A percentile compares a stretch with the other conserved stretches of the same genome.
Evolutionary conservation across 805 yeast genomes (phyloP).

Genomic region (Nakazawaea molendinolei): DNA sequence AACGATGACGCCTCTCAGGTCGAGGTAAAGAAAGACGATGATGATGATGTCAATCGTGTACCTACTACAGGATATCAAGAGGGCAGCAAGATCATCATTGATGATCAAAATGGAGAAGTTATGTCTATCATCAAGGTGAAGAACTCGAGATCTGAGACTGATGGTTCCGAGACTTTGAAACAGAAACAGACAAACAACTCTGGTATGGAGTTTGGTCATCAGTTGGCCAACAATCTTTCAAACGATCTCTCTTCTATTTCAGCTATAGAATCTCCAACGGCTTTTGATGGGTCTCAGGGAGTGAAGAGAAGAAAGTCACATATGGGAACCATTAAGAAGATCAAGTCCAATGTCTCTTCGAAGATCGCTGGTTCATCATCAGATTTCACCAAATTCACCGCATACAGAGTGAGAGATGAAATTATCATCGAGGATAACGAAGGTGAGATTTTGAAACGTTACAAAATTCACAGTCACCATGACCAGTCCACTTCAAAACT

Average conservation of each 20-base stretch:
- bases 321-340: slow-evolving; percentile 1
- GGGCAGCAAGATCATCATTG: slow-evolving; percentile 65
- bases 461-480: slow-evolving; percentile 58
- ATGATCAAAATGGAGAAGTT: slow-evolving; percentile 80
- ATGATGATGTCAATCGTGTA: slow-evolving; percentile 19
- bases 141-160: too few species aligned
- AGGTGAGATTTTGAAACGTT: slow-evolving; percentile 85
- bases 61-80: slow-evolving; percentile 54
- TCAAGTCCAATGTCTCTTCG: slow-evolving; percentile 4
- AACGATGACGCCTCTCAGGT: neutral
- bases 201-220: too few species aligned
- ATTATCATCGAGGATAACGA: slow-evolving; percentile 84
- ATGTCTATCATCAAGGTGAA: slow-evolving; percentile 46
- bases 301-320: slow-evolving; percentile 14
- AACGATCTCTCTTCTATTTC: neutral
- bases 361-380: neutral
- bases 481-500: neutral
- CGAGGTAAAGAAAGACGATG: slow-evolving; percentile 2
- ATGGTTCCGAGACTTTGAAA: too few species aligned
- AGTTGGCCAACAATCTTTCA: too few species aligned
- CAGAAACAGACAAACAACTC: too few species aligned
- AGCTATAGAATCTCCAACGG: too few species aligned
- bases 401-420: slow-evolving; percentile 73
- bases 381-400: slow-evolving; percentile 38
- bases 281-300: slow-evolving; percentile 4